Base-by-base conservation (phyloP, 2,329 filamentous ascomycete species). In the Colletotrichum falcatum region DNA sequence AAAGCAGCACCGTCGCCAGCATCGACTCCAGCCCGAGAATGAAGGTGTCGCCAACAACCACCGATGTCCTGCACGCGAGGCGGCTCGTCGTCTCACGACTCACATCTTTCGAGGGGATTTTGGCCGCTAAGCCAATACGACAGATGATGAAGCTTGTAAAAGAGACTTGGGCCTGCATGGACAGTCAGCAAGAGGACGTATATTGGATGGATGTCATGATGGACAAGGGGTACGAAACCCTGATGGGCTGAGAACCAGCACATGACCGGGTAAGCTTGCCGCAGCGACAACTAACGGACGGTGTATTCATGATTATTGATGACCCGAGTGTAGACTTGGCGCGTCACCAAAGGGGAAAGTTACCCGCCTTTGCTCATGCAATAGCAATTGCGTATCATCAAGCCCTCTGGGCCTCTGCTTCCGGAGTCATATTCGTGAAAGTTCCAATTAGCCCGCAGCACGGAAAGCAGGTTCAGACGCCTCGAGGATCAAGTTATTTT, bases 121-220 rank as follows among this genome's bases (percentile, higher is more conserved):
- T 84, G 49, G 81, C 83, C 14, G 80, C 81, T 46, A 82, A 83
- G 60, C 82, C 82, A 35, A 74, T 83, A 48, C 73, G 79, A 64
- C 80, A 77, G 72, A 82, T 79, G 77, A 77, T 83, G 58, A 78
- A 79, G 30, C 74, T 84, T 16, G 78, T 84, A 54, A 80, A 81
- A 59, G 82, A 85, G 73, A 81, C 81, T 3, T 84, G 83, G 83
- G 75, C 79, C 46, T 76, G 78, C 70, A 77, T 79, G 53, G 65
- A 64, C 30, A 20, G 37, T 9, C 37, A 20, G 3, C 44, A 63
- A 5, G 30, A 59, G 16, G 65, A 83, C 14, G 77, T 78, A 7
- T 83, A 84, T 71, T 85, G 83, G 84, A 79, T 85, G 68, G 82
- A 85, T 72, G 79, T 86, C 1, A 61, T 61, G 62, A 55, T 49